Conservation (phyloP, 73 alveolate genomes). For the Paramecium sexaurelia region DNA sequence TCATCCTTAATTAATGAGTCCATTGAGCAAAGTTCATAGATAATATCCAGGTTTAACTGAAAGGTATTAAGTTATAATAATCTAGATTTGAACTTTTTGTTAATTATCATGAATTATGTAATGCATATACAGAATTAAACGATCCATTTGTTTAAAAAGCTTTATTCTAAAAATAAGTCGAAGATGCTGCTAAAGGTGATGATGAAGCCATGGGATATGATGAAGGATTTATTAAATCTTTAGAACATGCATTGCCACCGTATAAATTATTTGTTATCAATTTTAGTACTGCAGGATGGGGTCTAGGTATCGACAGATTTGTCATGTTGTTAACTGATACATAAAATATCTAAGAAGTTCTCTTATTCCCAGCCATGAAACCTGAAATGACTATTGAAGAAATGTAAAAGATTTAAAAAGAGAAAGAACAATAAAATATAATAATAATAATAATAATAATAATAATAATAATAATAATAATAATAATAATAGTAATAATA, state of each 20-base stretch:
- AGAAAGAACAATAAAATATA: slow-evolving; percentile 52
- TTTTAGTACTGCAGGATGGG: slow-evolving; percentile 96
- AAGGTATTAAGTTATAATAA: slow-evolving; percentile 64
- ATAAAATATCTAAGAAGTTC: slow-evolving; percentile 93
- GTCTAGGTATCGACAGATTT: slow-evolving; percentile 96
- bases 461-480: not conserved
- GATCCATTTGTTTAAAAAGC: slow-evolving; percentile 95
- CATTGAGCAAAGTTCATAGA: slow-evolving; percentile 98
- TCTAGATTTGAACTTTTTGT: slow-evolving; percentile 91
- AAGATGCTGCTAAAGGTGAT: slow-evolving; percentile 93
- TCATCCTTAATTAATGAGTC: slow-evolving; percentile 99
- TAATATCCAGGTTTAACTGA: slow-evolving; percentile 88
- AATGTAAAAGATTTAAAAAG: slow-evolving; percentile 55
- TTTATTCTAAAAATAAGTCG: slow-evolving; percentile 86
- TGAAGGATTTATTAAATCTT: slow-evolving; percentile 90
- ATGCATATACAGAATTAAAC: slow-evolving; percentile 98
- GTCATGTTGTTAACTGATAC: slow-evolving; percentile 95
- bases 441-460: not conserved
- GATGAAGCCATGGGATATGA: slow-evolving; percentile 96
- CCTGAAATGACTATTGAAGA: slow-evolving; percentile 69
- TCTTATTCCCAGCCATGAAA: slow-evolving; percentile 98
- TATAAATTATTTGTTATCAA: not conserved
- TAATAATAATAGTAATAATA: not conserved
- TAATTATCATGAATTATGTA: slow-evolving; percentile 91
- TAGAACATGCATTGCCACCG: slow-evolving; percentile 99